These are phyloP conservation scores for Harringtonia lauricola DNA, from an alignment of 2,329 filamentous ascomycete species.

Conservation along the genomic window DNA sequence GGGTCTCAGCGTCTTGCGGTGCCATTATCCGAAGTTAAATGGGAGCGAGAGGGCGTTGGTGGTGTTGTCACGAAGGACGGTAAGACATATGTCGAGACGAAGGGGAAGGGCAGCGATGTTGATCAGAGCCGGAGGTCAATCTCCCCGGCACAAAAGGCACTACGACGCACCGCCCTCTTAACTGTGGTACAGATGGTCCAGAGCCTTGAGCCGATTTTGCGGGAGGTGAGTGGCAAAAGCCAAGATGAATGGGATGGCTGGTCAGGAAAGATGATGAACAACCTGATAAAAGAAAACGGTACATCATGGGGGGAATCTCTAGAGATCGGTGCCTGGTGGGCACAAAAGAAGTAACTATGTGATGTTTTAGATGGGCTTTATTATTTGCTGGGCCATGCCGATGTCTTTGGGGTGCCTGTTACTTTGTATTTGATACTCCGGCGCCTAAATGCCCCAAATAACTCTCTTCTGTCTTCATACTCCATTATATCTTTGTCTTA, in stretches of 20 bases:
- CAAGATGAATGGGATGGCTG: slow-evolving; percentile 88
- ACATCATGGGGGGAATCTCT: slow-evolving; percentile 78
- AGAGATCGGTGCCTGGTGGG: slow-evolving; percentile 79
- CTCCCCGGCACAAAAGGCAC: slow-evolving; percentile 57
- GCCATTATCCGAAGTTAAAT: slow-evolving; percentile 71
- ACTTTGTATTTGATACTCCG: slow-evolving; percentile 3
- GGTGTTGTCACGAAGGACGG: slow-evolving; percentile 50
- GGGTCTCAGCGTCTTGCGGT: slow-evolving; percentile 73
- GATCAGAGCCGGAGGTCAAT: slow-evolving; percentile 25
- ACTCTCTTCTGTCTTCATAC: slow-evolving; percentile 12
- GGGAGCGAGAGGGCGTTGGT: slow-evolving; percentile 69
- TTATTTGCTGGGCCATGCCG: too few relatives aligned
- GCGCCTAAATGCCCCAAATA: too few relatives aligned
- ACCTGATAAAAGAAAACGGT: slow-evolving; percentile 68
- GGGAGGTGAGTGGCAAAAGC: slow-evolving; percentile 75
- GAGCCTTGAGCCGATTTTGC: slow-evolving; percentile 70
- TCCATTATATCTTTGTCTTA: slow-evolving; percentile 68
- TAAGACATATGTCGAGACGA: slow-evolving; percentile 46
- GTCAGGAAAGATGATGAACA: slow-evolving; percentile 77
- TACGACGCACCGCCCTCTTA: slow-evolving; percentile 69
- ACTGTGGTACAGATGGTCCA: slow-evolving; percentile 78
- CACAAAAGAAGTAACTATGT: slow-evolving; percentile 49
- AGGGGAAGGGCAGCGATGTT: slow-evolving; percentile 19
- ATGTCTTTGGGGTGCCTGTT: neutral
- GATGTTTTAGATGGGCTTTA: neutral